A percentile compares a stretch with the other conserved stretches of the same genome.
phyloP scores from a whole-genome alignment of 23 red algal species.

The Gracilaria caudata region DNA sequence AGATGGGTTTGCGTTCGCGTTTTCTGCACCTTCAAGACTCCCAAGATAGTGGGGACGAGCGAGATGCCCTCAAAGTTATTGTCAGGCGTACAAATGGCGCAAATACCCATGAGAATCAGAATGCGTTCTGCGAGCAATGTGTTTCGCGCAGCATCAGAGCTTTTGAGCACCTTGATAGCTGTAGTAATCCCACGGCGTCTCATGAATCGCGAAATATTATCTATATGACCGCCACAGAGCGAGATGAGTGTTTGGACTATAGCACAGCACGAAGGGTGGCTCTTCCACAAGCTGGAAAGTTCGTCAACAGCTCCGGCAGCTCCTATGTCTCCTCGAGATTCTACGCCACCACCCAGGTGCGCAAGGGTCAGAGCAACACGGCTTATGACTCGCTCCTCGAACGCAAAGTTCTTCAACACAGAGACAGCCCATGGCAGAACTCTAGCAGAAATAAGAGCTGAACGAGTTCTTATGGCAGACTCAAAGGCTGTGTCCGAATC shows the following conservation, averaged over 20 bases:
- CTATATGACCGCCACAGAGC: constrained; percentile 49
- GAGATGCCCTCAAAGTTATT: constrained; percentile 9
- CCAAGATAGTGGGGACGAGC: constrained; percentile 31
- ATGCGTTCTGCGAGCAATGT: background rate
- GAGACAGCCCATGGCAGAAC: constrained; percentile 24
- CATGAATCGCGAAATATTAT: constrained; percentile 67
- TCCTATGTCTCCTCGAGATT: constrained; percentile 24
- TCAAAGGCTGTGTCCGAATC: constrained; percentile 25
- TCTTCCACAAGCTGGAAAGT: constrained; percentile 26
- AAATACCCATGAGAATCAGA: constrained; percentile 36
- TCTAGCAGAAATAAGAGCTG: constrained; percentile 27
- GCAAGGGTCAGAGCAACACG: constrained; percentile 18
- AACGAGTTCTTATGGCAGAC: background rate
- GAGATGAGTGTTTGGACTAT: constrained; percentile 32
- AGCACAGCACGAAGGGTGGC: constrained; percentile 11
- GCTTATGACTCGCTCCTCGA: background rate
- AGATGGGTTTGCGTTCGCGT: background rate
- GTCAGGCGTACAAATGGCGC: constrained; percentile 59
- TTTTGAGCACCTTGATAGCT: constrained; percentile 8
- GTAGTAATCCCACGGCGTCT: constrained; percentile 31
- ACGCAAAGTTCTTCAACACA: constrained; percentile 7
- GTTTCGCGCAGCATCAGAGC: background rate
- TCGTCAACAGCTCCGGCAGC: constrained; percentile 33
- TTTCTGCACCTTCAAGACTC: background rate
- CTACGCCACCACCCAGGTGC: background rate